A percentile compares a stretch with the other conserved stretches of the same genome.
Conservation (phyloP, 2,329 filamentous ascomycete genomes). For the Aspergillus sp. region DNA sequence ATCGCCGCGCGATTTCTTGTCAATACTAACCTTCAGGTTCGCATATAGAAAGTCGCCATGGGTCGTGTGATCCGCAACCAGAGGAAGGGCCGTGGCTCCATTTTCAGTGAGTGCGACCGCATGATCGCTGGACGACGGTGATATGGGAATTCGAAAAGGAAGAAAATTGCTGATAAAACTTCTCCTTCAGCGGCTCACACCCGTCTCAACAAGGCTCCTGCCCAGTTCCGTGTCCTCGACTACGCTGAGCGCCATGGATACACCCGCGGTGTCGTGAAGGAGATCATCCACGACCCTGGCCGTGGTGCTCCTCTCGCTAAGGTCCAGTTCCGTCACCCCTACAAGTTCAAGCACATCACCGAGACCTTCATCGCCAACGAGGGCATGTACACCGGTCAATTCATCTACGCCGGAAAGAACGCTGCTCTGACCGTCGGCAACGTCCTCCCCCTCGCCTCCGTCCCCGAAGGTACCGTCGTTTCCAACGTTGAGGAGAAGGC, state of each 20-base stretch:
- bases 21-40: constrained; percentile 41
- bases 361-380: constrained; percentile 99
- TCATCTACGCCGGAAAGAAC: constrained; percentile 99
- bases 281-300: constrained; percentile 98
- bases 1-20: constrained; percentile 34
- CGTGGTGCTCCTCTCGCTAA: constrained; percentile 97
- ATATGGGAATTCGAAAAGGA: constrained; percentile 14
- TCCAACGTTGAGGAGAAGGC: constrained; percentile 99
- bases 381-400: constrained; percentile 99
- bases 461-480: constrained; percentile 98
- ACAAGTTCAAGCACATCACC: constrained; percentile 95
- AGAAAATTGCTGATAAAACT: constrained; percentile 40
- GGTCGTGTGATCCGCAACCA: constrained; percentile 78
- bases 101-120: constrained; percentile 69
- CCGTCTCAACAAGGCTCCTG: constrained; percentile 91
- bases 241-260: constrained; percentile 97
- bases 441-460: constrained; percentile 88
- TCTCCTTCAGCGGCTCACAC: constrained; percentile 70
- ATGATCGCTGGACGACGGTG: constrained; percentile 24
- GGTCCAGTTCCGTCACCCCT: constrained; percentile 96
- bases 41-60: constrained; percentile 53
- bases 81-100: constrained; percentile 76
- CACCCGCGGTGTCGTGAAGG: constrained; percentile 95
- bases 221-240: constrained; percentile 96
- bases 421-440: constrained; percentile 96